Conservation (phyloP, 2,329 filamentous ascomycete species). For the Neofusicoccum sp. region DNA sequence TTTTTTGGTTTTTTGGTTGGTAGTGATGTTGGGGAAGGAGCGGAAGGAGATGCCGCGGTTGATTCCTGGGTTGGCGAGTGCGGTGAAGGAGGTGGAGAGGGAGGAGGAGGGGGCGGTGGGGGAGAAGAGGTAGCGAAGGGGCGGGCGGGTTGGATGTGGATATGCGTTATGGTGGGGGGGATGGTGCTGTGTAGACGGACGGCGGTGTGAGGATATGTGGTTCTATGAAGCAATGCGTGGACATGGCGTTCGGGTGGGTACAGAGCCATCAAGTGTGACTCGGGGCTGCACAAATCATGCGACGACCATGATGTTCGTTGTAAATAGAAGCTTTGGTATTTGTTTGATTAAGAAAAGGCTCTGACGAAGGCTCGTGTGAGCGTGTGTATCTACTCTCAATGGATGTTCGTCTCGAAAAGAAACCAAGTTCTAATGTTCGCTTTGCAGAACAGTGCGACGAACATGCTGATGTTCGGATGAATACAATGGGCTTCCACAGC, state of each 20-base stretch:
- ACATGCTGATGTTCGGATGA: not conserved
- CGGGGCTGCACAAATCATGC: no score
- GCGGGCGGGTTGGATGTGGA: not conserved
- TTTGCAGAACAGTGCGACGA: not conserved
- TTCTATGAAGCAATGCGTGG: no score
- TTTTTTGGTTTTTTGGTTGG: not conserved
- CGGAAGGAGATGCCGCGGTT: not conserved
- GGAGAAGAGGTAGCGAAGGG: not conserved
- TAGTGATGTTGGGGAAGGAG: not conserved
- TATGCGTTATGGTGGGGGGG: not conserved
- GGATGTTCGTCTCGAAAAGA: not conserved
- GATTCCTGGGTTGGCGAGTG: not conserved
- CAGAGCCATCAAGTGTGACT: no score
- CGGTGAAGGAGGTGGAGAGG: not conserved
- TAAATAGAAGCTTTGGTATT: not conserved
- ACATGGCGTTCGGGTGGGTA: no score
- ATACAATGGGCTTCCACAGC: no score
- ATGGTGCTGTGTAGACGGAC: not conserved
- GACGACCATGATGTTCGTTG: not conserved
- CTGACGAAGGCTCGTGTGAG: slow-evolving; percentile 1
- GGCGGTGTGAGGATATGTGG: not conserved
- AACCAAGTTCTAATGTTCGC: not conserved
- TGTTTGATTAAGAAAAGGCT: not conserved
- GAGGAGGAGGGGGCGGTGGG: not conserved
- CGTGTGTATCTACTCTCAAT: slow-evolving; percentile 3